phyloP scores from a whole-genome alignment of 345 rosid species.

The Abelmoschus esculentus region DNA sequence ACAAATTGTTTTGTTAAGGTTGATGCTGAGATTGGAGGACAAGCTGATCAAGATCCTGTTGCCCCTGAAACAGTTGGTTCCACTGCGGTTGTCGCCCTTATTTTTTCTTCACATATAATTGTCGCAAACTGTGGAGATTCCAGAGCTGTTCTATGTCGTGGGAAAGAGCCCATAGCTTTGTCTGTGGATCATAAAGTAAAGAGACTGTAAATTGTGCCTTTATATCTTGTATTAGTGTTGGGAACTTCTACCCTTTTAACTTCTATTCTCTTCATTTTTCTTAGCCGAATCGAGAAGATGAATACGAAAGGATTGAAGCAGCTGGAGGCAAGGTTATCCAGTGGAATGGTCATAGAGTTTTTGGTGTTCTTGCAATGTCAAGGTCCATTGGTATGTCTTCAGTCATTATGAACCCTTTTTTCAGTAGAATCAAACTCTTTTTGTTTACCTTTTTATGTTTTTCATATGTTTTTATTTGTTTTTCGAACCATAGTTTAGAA shows the following conservation, averaged over 20 bases:
- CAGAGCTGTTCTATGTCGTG: constrained; percentile 87
- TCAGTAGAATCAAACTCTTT: not conserved
- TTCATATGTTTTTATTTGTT: not conserved
- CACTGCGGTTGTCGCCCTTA: constrained; percentile 80
- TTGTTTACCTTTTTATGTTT: not conserved
- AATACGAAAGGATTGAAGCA: constrained; percentile 85
- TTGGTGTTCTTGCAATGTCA: constrained; percentile 97
- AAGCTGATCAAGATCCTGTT: constrained; percentile 42
- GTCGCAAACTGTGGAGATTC: constrained; percentile 98
- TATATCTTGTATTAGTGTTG: not conserved
- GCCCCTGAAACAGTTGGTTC: constrained; percentile 98
- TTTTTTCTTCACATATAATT: constrained; percentile 78
- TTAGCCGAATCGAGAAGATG: constrained; percentile 96
- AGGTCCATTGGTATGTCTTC: constrained; percentile 74
- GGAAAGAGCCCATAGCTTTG: constrained; percentile 84
- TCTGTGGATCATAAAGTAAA: constrained; percentile 92
- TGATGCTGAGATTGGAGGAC: constrained; percentile 75
- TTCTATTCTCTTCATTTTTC: constrained; percentile 12
- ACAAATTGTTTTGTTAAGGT: constrained; percentile 65
- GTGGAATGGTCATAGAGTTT: constrained; percentile 96
- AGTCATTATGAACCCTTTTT: not conserved
- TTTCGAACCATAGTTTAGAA: constrained; percentile 4
- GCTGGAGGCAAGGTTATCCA: constrained; percentile 98
- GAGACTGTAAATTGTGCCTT: constrained; percentile 1
- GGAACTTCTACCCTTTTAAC: not conserved